Conservation (phyloP, 2,329 filamentous ascomycete species). For the Claviceps fusiformis region DNA sequence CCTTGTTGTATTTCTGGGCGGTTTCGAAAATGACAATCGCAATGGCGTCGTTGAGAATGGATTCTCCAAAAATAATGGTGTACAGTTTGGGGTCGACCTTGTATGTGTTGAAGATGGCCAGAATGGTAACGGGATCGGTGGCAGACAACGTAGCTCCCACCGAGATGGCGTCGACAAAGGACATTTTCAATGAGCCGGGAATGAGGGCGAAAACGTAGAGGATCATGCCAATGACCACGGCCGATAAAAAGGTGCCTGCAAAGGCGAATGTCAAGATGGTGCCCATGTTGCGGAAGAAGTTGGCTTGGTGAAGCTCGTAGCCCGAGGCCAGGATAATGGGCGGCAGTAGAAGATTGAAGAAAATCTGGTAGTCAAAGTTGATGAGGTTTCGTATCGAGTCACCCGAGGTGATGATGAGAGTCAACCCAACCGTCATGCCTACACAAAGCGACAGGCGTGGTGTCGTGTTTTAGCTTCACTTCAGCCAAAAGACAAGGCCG, state of each 20-base stretch:
- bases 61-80: constrained; percentile 97
- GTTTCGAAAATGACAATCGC: constrained; percentile 98
- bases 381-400: constrained; percentile 80
- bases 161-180: constrained; percentile 90
- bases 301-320: constrained; percentile 94
- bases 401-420: constrained; percentile 68
- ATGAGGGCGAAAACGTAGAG: constrained; percentile 82
- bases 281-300: constrained; percentile 97
- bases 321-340: constrained; percentile 95
- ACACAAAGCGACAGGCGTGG: background rate
- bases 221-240: constrained; percentile 81
- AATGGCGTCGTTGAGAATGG: constrained; percentile 94
- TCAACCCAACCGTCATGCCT: constrained; percentile 92
- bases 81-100: constrained; percentile 98
- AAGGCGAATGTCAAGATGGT: constrained; percentile 97
- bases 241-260: constrained; percentile 91
- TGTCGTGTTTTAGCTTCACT: background rate
- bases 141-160: constrained; percentile 93
- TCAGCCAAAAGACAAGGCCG: no score
- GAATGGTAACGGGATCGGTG: constrained; percentile 92
- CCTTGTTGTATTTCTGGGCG: constrained; percentile 79
- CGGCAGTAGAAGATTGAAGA: constrained; percentile 97
- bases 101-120: constrained; percentile 98
- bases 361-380: constrained; percentile 97
- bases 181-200: constrained; percentile 70